phyloP scores from a whole-genome alignment of 345 rosid species.

The Acer yangbiense region DNA sequence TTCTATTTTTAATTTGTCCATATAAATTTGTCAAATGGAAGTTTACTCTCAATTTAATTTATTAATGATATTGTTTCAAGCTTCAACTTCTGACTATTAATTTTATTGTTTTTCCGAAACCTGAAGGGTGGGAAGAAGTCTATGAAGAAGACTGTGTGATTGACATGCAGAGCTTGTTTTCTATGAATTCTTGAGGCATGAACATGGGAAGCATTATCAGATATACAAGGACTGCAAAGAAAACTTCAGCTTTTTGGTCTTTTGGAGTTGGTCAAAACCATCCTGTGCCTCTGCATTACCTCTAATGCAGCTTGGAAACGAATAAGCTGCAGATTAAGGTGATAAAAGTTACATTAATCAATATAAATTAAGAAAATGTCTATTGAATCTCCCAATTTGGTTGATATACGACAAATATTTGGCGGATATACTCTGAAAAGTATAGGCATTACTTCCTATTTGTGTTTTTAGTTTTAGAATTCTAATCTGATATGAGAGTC shows the following conservation, averaged over 20 bases:
- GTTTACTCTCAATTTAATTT: background rate
- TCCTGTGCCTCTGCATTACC: background rate
- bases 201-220: slow-evolving; percentile 19
- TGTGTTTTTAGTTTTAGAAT: background rate
- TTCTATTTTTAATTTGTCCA: background rate
- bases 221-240: background rate
- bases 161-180: slow-evolving; percentile 13
- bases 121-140: slow-evolving; percentile 16
- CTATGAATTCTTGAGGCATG: background rate
- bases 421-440: background rate
- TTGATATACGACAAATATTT: background rate
- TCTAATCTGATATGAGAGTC: background rate
- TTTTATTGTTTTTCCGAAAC: slow-evolving; percentile 2
- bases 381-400: background rate
- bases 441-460: background rate
- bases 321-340: background rate
- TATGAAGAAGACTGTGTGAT: slow-evolving; percentile 6
- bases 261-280: slow-evolving; percentile 17
- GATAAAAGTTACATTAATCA: background rate
- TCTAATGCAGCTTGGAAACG: background rate
- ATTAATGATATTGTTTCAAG: slow-evolving; percentile 2
- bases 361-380: background rate
- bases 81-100: background rate
- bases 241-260: background rate
- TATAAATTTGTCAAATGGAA: background rate